Conservation (phyloP, 305 asterid genomes). For the Solanum hybrid region DNA sequence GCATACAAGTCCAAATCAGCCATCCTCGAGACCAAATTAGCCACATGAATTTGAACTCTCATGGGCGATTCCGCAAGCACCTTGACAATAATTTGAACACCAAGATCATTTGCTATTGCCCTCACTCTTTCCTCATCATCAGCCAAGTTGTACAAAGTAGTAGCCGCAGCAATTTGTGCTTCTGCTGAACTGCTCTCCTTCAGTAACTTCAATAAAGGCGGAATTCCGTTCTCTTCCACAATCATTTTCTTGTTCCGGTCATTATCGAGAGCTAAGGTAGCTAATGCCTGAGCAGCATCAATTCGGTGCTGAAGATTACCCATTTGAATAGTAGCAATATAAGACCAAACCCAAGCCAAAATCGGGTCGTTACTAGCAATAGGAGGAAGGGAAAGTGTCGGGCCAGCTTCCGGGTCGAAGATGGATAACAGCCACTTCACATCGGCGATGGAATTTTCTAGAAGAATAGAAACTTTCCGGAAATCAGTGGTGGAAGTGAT, state of each 20-base stretch:
- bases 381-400: conserved; percentile 38
- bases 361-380: conserved; percentile 48
- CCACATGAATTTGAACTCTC: conserved; percentile 29
- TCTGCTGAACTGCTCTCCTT: conserved; percentile 36
- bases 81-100: conserved; percentile 35
- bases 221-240: conserved; percentile 47
- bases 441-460: conserved; percentile 46
- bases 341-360: conserved; percentile 58
- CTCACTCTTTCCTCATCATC: conserved; percentile 28
- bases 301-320: conserved; percentile 29
- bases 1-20: conserved; percentile 27
- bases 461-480: conserved; percentile 23
- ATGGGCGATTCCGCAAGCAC: conserved; percentile 29
- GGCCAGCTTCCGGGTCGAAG: conserved; percentile 22
- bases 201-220: conserved; percentile 47
- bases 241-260: conserved; percentile 35
- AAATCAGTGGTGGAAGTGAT: conserved; percentile 51
- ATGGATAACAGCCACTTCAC: conserved; percentile 48
- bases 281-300: conserved; percentile 41
- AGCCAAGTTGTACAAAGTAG: conserved; percentile 38
- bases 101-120: conserved; percentile 22
- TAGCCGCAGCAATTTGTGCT: conserved; percentile 45
- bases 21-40: conserved; percentile 37
- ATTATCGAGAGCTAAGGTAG: conserved; percentile 24
- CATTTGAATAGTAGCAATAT: conserved; percentile 38